phyloP scores from a whole-genome alignment of 345 rosid species.

The Atalantia buxifolia region DNA sequence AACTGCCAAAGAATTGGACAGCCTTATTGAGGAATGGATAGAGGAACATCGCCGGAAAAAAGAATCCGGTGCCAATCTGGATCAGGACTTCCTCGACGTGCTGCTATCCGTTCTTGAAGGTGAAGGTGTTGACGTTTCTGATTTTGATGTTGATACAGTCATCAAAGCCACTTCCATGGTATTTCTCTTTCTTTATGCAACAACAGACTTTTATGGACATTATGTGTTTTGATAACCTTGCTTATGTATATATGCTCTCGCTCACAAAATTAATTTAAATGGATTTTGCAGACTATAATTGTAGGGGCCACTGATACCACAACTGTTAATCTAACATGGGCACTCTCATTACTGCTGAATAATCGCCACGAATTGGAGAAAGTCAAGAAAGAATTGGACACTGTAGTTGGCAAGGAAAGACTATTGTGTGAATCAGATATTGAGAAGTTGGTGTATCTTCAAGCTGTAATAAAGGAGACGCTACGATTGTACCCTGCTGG shows the following conservation, averaged over 20 bases:
- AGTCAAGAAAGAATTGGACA: slow-evolving; percentile 24
- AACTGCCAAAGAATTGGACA: slow-evolving; percentile 24
- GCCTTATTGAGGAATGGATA: slow-evolving; percentile 18
- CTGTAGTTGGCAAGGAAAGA: slow-evolving; percentile 21
- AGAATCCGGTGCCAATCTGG: background rate
- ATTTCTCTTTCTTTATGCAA: background rate
- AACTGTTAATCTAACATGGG: slow-evolving; percentile 20
- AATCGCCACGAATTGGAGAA: slow-evolving; percentile 10
- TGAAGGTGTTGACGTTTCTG: slow-evolving; percentile 14
- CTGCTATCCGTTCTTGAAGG: slow-evolving; percentile 26
- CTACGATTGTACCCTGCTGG: slow-evolving; percentile 33
- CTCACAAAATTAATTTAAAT: background rate
- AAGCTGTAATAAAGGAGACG: slow-evolving; percentile 40
- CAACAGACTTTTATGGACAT: background rate
- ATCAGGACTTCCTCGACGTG: slow-evolving; percentile 33
- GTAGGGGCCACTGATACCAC: slow-evolving; percentile 25
- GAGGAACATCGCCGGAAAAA: slow-evolving; percentile 20
- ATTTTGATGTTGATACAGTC: slow-evolving; percentile 31
- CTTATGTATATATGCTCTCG: background rate
- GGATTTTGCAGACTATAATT: slow-evolving; percentile 19
- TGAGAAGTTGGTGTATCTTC: slow-evolving; percentile 27
- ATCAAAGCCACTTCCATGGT: slow-evolving; percentile 34
- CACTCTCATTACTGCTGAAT: slow-evolving; percentile 23
- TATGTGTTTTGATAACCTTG: no score
- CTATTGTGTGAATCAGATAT: slow-evolving; percentile 27